Percentiles rank a stretch among this genome's conserved stretches.
Conservation (phyloP, 225 moss, liverwort and hornwort genomes). For the Climacium dendroides region DNA sequence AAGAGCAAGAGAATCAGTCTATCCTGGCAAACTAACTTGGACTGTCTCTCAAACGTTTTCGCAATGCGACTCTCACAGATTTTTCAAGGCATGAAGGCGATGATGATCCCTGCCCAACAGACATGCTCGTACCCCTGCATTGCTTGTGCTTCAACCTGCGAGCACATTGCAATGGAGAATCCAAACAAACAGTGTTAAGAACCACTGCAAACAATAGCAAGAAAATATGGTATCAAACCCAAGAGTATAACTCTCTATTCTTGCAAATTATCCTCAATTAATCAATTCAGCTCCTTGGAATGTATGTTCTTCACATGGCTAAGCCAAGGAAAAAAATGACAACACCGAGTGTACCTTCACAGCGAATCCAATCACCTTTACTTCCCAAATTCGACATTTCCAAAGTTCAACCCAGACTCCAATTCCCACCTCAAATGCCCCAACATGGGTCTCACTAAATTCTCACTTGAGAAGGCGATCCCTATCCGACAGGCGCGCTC, state of each 20-base stretch:
- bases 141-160: background rate
- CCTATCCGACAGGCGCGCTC: background rate
- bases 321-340: background rate
- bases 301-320: background rate
- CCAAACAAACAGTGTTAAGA: background rate
- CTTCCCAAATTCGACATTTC: background rate
- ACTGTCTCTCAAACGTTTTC: background rate
- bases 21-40: background rate
- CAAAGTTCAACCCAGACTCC: background rate
- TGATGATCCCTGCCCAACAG: background rate
- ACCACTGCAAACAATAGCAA: background rate
- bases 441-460: background rate
- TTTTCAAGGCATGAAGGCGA: background rate
- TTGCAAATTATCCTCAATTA: background rate
- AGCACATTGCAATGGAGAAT: background rate
- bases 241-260: too few species aligned
- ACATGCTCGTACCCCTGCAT: background rate
- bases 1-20: background rate
- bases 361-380: background rate
- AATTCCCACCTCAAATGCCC: too few species aligned
- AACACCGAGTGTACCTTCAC: background rate
- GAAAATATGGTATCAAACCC: background rate
- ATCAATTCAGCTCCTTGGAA: background rate
- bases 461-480: background rate
- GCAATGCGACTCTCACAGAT: background rate